Evolutionary conservation across 1,139 yeast genomes (phyloP).

Genomic region (Scheffersomyces parashehatae): DNA sequence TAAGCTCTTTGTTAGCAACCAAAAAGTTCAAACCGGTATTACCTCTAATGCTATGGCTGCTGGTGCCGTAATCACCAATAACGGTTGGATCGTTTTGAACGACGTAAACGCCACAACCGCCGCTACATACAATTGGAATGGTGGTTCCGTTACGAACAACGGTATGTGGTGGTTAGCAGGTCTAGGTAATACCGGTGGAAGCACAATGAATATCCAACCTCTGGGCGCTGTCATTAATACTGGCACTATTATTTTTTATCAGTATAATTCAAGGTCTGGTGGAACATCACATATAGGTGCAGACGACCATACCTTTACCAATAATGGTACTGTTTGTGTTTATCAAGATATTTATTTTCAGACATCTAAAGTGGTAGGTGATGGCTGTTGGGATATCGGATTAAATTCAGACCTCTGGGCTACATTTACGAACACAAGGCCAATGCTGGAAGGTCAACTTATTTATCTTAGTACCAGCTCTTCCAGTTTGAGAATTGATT

Average conservation of each 20-base stretch:
- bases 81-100: constrained; percentile 16
- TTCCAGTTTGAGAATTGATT: constrained; percentile 11
- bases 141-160: constrained; percentile 9
- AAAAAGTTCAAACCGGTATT: constrained; percentile 14
- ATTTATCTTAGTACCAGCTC: constrained; percentile 8
- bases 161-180: constrained; percentile 14
- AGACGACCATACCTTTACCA: constrained; percentile 4
- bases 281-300: constrained; percentile 7
- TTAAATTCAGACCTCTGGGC: constrained; percentile 11
- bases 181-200: constrained; percentile 13
- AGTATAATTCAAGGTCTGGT: constrained; percentile 2
- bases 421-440: constrained; percentile 6
- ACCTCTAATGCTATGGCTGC: constrained; percentile 11
- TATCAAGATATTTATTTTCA: constrained; percentile 12
- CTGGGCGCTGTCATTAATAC: constrained; percentile 8
- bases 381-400: constrained; percentile 20
- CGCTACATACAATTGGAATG: constrained; percentile 18
- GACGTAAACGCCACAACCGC: constrained; percentile 17
- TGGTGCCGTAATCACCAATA: constrained; percentile 7
- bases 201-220: constrained; percentile 10
- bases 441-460: constrained; percentile 9
- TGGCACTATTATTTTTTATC: constrained; percentile 10
- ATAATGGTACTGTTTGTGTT: constrained; percentile 18
- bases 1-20: constrained; percentile 15
- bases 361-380: constrained; percentile 13